Evolutionary conservation across 805 yeast genomes (phyloP), one percentile per base, ranked within the genome.

Genomic region (Candida ascalaphidarum): DNA sequence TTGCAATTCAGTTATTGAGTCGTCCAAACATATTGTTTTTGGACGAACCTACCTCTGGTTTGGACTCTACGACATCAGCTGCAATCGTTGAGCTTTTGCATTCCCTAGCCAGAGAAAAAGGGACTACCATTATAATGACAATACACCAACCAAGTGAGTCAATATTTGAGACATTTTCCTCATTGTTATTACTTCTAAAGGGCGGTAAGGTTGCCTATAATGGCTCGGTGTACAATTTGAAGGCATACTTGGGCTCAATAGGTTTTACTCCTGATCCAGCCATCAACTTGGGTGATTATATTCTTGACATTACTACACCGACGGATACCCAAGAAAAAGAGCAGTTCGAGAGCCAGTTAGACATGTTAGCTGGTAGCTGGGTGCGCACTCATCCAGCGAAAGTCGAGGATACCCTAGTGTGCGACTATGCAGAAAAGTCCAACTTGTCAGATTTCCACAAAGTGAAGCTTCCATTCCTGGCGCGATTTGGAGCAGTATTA

Each of bases 31-130:
- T 85, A 21, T 48, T 85, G 20, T 65, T 85, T 27, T 52, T 85
- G 14, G 95, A 85, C 52, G 95, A 85, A 45, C 95, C 95, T 2
- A 85, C 95, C 1, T 81, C 94, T 4, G 95, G 95, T 0, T 61
- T 85, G 15, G 95, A 85, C 45, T 73, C 88, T 9, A 73, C 81
- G 32, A 82, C 92, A 0, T 81, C 94, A 0, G 65, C 71, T 1
- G 69, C 82, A 3, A 79, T 84, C 20, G 48, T 85, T 22, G 58
- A 65, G 17, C 70, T 84, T 22, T 58, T 84, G 32, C 61, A 71
- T 28, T 60, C 62, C 3, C 51, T 85, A 21, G 72, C 85, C 2
- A 44, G 36, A 2, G 68, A 65, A 17, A 74, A 77, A 5, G 73
- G 77, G 9, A 81, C 94, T 0, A 66, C 85, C 7, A 68, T 84